Evolutionary conservation across 177 flowering plant species (phyloP), one percentile per base, ranked within the genome.

Genomic region (Vitis hybrid): DNA sequence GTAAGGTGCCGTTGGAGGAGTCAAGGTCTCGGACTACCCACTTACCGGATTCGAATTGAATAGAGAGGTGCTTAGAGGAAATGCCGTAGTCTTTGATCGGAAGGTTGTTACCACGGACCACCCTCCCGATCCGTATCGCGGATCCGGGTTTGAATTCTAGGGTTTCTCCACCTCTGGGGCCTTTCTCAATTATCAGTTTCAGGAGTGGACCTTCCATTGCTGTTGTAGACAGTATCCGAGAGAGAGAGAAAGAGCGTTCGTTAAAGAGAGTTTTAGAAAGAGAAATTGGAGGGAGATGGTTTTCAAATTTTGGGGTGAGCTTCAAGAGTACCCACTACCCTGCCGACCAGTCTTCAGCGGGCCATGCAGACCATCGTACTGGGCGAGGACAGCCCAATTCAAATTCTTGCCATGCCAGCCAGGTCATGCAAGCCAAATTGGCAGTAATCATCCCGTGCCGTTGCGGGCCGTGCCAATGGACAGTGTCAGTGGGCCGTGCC

Each of bases 21-120:
- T 74, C 88, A 50, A 90, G 84, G 70, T 92, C 97, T 3, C 66
- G 72, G 68, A 90, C 20, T n/a, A 78, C 64, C 96, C 97, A 92
- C 50, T 78, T 78, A 0, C 82, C 78, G 1, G 75, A 70, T 16
- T 71, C 81, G 65, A 76, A 82, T n/a, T 74, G 79, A 78, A 92
- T 74, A 4, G 51, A 2, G 45, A 90, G 69, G 69, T 92, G 97
- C 60, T 89, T 89, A 18, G 96, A 67, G 20, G 94, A 90, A 26
- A 92, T 82, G 9, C 94, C 94, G 34, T 76, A 50, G 69, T 92
- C 93, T 65, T 86, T 90, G 75, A 92, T 82, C n/a, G 84, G 1
- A 57, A 90, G 34, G 14, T 73, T 83, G 83, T 90, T 90, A 64
- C 92, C 94, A n/a, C 83, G 82, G 39, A 80, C 83, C 11, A 84